Conservation (phyloP, 352 stramenopile species). For the Phytophthora fragariaefolia region DNA sequence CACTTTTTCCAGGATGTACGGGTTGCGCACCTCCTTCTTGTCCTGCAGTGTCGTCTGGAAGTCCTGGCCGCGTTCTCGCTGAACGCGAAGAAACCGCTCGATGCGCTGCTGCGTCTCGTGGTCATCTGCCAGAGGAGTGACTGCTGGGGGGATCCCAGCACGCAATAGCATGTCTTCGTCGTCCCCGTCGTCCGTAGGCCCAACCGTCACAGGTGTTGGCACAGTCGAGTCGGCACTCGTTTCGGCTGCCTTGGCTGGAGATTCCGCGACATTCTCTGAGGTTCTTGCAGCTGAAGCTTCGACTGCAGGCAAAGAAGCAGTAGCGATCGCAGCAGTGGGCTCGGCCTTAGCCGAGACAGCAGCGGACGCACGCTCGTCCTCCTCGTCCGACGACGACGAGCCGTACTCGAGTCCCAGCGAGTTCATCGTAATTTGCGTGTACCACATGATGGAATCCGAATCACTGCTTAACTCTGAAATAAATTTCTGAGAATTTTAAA, state of each 20-base stretch:
- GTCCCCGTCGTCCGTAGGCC: conserved; percentile 30
- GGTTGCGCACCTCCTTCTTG: conserved; percentile 89
- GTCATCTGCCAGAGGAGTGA: conserved; percentile 12
- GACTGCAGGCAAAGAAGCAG: conserved; percentile 1
- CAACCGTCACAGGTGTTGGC: conserved; percentile 3
- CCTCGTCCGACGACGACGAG: conserved; percentile 43
- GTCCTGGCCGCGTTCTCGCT: conserved; percentile 44
- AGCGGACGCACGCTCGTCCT: conserved; percentile 11
- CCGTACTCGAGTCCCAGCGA: conserved; percentile 47
- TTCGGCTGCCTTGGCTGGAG: conserved; percentile 11
- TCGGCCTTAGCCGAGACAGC: background rate
- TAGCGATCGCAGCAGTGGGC: background rate
- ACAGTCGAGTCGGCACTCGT: conserved; percentile 2
- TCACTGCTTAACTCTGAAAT: too few relatives aligned
- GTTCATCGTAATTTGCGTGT: conserved; percentile 42
- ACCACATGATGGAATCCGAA: conserved; percentile 5
- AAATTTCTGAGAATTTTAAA: too few relatives aligned
- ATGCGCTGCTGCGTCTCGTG: conserved; percentile 69
- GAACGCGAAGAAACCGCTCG: conserved; percentile 58
- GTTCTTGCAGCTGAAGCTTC: conserved; percentile 8
- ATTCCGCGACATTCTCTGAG: background rate
- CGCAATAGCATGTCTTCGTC: conserved; percentile 42
- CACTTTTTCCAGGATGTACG: conserved; percentile 88
- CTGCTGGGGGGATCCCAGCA: conserved; percentile 54
- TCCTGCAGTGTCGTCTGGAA: conserved; percentile 78